phyloP scores from a whole-genome alignment of 2,329 filamentous ascomycete species.

The Cercospora brassicicola region DNA sequence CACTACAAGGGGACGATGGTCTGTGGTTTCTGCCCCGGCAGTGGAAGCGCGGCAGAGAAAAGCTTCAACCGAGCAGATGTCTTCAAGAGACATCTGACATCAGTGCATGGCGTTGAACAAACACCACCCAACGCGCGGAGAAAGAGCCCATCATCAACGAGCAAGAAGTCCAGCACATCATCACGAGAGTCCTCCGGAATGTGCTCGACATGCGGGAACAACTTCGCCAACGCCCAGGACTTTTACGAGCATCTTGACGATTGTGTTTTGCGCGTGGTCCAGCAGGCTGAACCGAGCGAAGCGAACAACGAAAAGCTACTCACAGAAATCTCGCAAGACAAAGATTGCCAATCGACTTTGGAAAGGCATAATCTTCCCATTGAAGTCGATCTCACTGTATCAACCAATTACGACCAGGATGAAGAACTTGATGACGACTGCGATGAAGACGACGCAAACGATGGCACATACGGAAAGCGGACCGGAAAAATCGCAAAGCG shows the following conservation, averaged over 20 bases:
- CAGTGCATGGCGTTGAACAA: conserved; percentile 89
- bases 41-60: conserved; percentile 85
- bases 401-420: conserved; percentile 52
- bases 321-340: conserved; percentile 60
- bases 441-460: conserved; percentile 53
- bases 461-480: conserved; percentile 56
- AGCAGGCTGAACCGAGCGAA: conserved; percentile 58
- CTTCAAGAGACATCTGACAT: conserved; percentile 90
- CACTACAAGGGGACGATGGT: conserved; percentile 99
- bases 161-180: conserved; percentile 69
- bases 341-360: conserved; percentile 58
- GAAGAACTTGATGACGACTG: conserved; percentile 60
- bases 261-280: conserved; percentile 64
- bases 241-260: conserved; percentile 94
- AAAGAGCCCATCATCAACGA: conserved; percentile 54
- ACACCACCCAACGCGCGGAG: conserved; percentile 88
- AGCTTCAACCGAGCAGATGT: conserved; percentile 94
- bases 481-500: conserved; percentile 48
- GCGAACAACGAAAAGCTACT: conserved; percentile 58
- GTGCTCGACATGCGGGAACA: conserved; percentile 86
- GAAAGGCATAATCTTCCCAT: conserved; percentile 58
- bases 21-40: conserved; percentile 88
- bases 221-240: conserved; percentile 84
- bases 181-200: conserved; percentile 76
- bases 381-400: conserved; percentile 47